Evolutionary conservation across 2,329 filamentous ascomycete species (phyloP).

Genomic region (Neofusicoccum parvum): DNA sequence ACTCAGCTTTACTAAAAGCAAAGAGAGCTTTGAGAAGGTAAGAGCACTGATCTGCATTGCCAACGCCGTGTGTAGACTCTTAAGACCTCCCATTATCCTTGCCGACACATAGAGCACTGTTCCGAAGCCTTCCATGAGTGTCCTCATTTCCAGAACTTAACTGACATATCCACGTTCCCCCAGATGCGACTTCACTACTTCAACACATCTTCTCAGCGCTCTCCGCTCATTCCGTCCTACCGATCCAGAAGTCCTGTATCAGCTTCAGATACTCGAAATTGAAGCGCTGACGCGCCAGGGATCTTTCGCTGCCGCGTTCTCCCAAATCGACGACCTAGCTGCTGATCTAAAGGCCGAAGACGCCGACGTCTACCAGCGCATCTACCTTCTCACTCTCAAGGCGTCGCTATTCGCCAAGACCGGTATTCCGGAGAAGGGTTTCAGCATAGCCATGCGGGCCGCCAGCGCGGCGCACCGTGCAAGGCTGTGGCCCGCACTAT

Average conservation of each 20-base stretch:
- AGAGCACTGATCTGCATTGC: background rate
- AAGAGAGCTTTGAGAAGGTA: slow-evolving; percentile 62
- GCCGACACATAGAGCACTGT: background rate
- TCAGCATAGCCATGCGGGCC: slow-evolving; percentile 75
- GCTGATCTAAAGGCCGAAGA: slow-evolving; percentile 55
- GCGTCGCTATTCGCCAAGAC: slow-evolving; percentile 68
- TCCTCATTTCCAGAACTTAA: background rate
- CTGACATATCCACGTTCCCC: background rate
- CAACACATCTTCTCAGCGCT: slow-evolving; percentile 59
- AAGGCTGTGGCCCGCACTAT: slow-evolving; percentile 68
- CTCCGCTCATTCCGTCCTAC: slow-evolving; percentile 55
- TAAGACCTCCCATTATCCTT: too few relatives aligned
- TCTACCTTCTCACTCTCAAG: slow-evolving; percentile 74
- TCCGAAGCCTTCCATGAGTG: background rate
- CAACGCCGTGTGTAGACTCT: too few relatives aligned
- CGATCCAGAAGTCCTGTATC: slow-evolving; percentile 62
- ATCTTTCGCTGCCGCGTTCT: slow-evolving; percentile 56
- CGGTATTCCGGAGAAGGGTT: slow-evolving; percentile 71
- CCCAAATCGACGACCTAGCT: slow-evolving; percentile 56
- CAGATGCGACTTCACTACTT: slow-evolving; percentile 60
- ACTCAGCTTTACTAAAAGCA: slow-evolving; percentile 67
- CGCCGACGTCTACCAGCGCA: slow-evolving; percentile 67
- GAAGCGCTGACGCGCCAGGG: slow-evolving; percentile 59
- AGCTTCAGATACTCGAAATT: slow-evolving; percentile 62
- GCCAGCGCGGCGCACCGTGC: slow-evolving; percentile 72